A percentile compares a stretch with the other conserved stretches of the same genome.
These are phyloP conservation scores for Solanum corneliomulleri DNA, from an alignment of 257 asterid species.

Conservation along the genomic window DNA sequence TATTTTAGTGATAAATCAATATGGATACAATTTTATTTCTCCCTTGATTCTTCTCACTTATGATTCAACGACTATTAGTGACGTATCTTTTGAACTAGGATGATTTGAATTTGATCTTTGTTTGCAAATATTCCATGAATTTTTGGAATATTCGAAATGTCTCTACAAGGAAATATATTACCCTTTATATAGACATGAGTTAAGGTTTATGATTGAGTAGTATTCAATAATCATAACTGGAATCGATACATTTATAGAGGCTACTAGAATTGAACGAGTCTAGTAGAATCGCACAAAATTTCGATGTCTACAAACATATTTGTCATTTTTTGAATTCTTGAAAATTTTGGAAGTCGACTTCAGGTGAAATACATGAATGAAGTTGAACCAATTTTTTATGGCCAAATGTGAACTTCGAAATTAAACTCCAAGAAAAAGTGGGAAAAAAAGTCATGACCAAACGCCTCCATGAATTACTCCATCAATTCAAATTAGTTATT, in stretches of 20 bases:
- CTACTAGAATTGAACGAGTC: background rate
- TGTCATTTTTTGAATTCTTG: too few species aligned
- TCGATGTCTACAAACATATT: background rate
- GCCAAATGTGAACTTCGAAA: too few species aligned
- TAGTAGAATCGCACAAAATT: background rate
- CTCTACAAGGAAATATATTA: background rate
- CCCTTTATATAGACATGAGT: background rate
- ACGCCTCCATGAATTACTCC: background rate
- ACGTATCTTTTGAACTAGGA: too few species aligned
- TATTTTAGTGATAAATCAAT: background rate
- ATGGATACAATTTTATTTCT: too few species aligned
- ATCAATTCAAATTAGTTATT: too few species aligned
- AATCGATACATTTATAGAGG: too few species aligned
- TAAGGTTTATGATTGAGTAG: background rate
- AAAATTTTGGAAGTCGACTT: background rate
- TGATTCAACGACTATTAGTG: too few species aligned
- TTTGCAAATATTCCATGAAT: background rate
- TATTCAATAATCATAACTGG: too few species aligned
- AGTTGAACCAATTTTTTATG: background rate
- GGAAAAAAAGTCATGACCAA: background rate
- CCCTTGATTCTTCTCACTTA: background rate
- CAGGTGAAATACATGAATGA: too few species aligned
- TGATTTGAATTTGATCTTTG: background rate
- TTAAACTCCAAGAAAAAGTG: too few species aligned
- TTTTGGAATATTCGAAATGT: fast-evolving